phyloP scores from a whole-genome alignment of 163 green algal genomes.

The Chlorella variabilis region DNA sequence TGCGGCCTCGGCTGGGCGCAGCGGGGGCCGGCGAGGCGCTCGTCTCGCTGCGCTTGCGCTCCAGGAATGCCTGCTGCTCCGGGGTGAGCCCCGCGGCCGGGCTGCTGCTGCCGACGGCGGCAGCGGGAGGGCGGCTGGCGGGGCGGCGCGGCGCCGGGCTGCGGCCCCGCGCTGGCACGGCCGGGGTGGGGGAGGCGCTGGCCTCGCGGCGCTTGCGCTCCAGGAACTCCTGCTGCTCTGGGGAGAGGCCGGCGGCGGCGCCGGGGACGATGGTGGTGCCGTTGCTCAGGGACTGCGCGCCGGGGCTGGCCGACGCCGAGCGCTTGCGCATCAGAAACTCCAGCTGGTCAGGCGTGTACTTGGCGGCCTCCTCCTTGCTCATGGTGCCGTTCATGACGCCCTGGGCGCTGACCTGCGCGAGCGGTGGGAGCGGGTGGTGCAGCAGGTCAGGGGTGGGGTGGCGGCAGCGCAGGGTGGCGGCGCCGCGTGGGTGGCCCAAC shows the following conservation, averaged over 20 bases:
- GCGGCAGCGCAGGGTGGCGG: not conserved
- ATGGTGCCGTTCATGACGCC: not conserved
- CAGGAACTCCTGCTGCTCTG: slow-evolving; percentile 1
- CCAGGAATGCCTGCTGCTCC: too few species aligned
- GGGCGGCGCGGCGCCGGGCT: not conserved
- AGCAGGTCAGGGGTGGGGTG: not conserved
- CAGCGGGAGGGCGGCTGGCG: not conserved
- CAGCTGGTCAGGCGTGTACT: slow-evolving; percentile 2
- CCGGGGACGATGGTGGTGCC: too few species aligned
- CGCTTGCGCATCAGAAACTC: slow-evolving; percentile 3
- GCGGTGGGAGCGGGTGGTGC: too few species aligned
- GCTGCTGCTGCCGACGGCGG: too few species aligned
- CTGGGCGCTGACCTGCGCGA: not conserved
- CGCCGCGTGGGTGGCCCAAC: too few species aligned
- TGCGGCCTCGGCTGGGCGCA: too few species aligned
- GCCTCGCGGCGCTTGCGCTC: not conserved
- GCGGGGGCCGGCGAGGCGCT: too few species aligned
- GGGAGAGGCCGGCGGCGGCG: not conserved
- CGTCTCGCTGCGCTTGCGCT: too few species aligned
- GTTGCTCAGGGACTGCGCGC: not conserved
- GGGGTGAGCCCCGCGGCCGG: too few species aligned
- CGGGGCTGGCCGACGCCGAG: not conserved
- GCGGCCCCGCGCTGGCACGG: not conserved
- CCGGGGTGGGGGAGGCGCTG: not conserved
- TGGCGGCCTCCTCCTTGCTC: slow-evolving; percentile 1